A percentile compares a stretch with the other conserved stretches of the same genome.
phyloP scores from a whole-genome alignment of 129 eudicot species.

The Lonicera japonica region DNA sequence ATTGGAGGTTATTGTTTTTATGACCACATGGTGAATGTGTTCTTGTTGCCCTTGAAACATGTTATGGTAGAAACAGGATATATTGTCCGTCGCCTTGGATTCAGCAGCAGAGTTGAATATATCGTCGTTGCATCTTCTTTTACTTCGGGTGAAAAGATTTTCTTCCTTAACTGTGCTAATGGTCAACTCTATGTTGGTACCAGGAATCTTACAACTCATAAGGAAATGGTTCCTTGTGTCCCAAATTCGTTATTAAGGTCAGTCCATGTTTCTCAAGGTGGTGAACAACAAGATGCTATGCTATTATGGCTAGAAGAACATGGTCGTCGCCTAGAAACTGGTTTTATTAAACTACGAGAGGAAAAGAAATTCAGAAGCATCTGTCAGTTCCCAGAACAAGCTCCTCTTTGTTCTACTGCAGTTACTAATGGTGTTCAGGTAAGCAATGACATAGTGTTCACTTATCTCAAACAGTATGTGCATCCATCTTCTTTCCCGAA shows the following conservation, averaged over 20 bases:
- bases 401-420: conserved; percentile 61
- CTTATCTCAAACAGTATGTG: neutral
- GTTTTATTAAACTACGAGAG: conserved; percentile 45
- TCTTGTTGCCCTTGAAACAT: conserved; percentile 48
- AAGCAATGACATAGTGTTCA: conserved; percentile 2
- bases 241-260: conserved; percentile 43
- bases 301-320: conserved; percentile 90
- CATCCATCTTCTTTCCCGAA: too few relatives aligned
- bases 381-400: conserved; percentile 54
- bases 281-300: conserved; percentile 60
- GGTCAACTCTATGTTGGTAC: conserved; percentile 89
- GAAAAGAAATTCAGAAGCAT: conserved; percentile 51
- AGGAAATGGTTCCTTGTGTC: conserved; percentile 88
- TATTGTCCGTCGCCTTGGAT: conserved; percentile 23
- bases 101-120: conserved; percentile 22
- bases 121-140: conserved; percentile 56
- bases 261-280: conserved; percentile 29
- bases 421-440: conserved; percentile 87
- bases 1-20: conserved; percentile 82
- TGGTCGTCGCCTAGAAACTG: conserved; percentile 56
- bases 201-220: conserved; percentile 34
- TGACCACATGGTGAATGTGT: conserved; percentile 54
- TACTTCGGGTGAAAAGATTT: conserved; percentile 41
- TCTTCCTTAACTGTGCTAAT: conserved; percentile 57
- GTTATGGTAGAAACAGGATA: conserved; percentile 30